Percentiles rank a stretch among this genome's conserved stretches.
Evolutionary conservation across 768 basidiomycete species (phyloP).

Genomic region (Tubosaeta sp.): DNA sequence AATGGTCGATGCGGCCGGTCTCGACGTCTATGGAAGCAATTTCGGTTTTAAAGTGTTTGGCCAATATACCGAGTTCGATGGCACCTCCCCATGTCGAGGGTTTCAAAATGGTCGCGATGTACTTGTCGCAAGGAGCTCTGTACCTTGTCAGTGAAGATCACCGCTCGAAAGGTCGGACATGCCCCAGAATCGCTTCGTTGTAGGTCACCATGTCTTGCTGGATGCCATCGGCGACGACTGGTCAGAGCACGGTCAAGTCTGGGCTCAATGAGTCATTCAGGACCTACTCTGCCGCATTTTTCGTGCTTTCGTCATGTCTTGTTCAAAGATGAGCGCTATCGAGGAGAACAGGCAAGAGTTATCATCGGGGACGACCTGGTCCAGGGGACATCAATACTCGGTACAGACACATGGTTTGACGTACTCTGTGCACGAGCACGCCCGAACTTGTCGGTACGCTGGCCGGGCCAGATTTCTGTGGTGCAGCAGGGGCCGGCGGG

Average conservation of each 20-base stretch:
- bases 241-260: constrained; percentile 6
- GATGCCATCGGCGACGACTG: constrained; percentile 88
- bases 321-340: constrained; percentile 80
- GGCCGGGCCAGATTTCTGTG: constrained; percentile 41
- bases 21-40: constrained; percentile 91
- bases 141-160: background rate
- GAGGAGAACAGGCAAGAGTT: constrained; percentile 94
- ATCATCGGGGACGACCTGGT: constrained; percentile 89
- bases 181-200: constrained; percentile 87
- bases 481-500: constrained; percentile 8
- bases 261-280: background rate
- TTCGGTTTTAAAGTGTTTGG: constrained; percentile 77
- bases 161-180: constrained; percentile 9
- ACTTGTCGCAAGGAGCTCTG: constrained; percentile 59
- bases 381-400: background rate
- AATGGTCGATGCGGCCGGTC: constrained; percentile 84
- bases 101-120: constrained; percentile 77
- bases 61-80: constrained; percentile 85
- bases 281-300: constrained; percentile 68
- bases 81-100: constrained; percentile 92
- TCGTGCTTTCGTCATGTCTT: constrained; percentile 67
- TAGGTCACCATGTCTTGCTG: constrained; percentile 65
- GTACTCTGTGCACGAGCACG: constrained; percentile 70
- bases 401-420: background rate
- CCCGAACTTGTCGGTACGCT: constrained; percentile 60